Conservation (phyloP, 148 eudicot species). For the Heliamphora exappendiculata region DNA sequence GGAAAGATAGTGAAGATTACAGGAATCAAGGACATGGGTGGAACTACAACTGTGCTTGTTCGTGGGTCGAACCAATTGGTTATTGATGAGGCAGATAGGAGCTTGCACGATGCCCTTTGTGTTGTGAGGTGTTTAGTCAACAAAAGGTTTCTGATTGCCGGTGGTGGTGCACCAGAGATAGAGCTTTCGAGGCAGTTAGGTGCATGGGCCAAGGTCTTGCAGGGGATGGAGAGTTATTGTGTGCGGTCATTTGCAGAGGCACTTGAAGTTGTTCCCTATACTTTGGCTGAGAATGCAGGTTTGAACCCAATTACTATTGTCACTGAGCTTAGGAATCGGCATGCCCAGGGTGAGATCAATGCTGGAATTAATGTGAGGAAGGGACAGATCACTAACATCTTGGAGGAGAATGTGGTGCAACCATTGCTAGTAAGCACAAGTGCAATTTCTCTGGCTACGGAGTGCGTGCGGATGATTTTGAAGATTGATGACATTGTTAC, state of each 20-base stretch:
- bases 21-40: constrained; percentile 90
- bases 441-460: constrained; percentile 77
- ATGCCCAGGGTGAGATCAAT: constrained; percentile 91
- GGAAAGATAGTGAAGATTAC: constrained; percentile 82
- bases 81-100: constrained; percentile 92
- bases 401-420: constrained; percentile 96
- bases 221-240: constrained; percentile 94
- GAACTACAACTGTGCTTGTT: constrained; percentile 82
- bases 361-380: constrained; percentile 98
- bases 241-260: constrained; percentile 87
- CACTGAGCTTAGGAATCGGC: constrained; percentile 92
- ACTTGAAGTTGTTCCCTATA: constrained; percentile 89
- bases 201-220: constrained; percentile 90
- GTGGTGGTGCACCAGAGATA: constrained; percentile 97
- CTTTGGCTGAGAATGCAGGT: constrained; percentile 95
- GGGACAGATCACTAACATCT: constrained; percentile 89
- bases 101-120: constrained; percentile 96
- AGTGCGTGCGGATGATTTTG: constrained; percentile 94
- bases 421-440: constrained; percentile 94
- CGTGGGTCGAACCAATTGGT: constrained; percentile 90
- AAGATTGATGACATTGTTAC: constrained; percentile 99
- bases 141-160: constrained; percentile 88
- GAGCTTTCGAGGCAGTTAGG: constrained; percentile 92
- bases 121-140: constrained; percentile 92
- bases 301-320: constrained; percentile 83